phyloP scores from a whole-genome alignment of 257 asterid species.

The Solanum sitiens region DNA sequence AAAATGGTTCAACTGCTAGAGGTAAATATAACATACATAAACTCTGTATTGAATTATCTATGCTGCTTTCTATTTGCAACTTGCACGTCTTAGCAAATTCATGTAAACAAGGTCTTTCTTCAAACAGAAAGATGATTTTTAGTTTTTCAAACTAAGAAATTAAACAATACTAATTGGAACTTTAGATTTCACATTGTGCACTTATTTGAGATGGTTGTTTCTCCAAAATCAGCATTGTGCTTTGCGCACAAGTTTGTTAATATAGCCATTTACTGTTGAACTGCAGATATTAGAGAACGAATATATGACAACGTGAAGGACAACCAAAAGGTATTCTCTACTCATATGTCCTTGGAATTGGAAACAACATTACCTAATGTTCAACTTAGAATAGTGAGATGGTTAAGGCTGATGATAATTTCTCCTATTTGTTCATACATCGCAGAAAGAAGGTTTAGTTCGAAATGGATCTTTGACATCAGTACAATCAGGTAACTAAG shows the following conservation, averaged over 20 bases:
- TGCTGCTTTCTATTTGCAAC: not conserved
- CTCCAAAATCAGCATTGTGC: not conserved
- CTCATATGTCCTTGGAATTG: not conserved
- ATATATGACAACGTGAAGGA: slow-evolving; percentile 33
- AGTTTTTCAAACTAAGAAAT: not conserved
- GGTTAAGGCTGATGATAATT: not conserved
- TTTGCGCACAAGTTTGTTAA: not conserved
- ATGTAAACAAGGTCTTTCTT: not conserved
- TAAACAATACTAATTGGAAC: not conserved
- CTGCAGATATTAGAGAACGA: slow-evolving; percentile 41
- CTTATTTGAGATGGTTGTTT: not conserved
- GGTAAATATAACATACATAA: not conserved
- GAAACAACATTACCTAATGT: not conserved
- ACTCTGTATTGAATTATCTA: not conserved
- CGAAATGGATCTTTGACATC: slow-evolving; percentile 66
- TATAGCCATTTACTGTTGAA: not conserved
- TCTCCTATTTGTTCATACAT: not conserved
- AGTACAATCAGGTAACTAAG: slow-evolving; percentile 50
- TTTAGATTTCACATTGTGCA: not conserved
- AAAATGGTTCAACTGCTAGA: slow-evolving; percentile 20
- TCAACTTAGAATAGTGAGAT: not conserved
- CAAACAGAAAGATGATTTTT: not conserved
- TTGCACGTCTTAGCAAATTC: not conserved
- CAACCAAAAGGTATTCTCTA: slow-evolving; percentile 40
- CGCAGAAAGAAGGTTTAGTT: slow-evolving; percentile 49